Evolutionary conservation across 495 filamentous ascomycete species (phyloP), one percentile per base, ranked within the genome.

Genomic region (Xylaria sp.): DNA sequence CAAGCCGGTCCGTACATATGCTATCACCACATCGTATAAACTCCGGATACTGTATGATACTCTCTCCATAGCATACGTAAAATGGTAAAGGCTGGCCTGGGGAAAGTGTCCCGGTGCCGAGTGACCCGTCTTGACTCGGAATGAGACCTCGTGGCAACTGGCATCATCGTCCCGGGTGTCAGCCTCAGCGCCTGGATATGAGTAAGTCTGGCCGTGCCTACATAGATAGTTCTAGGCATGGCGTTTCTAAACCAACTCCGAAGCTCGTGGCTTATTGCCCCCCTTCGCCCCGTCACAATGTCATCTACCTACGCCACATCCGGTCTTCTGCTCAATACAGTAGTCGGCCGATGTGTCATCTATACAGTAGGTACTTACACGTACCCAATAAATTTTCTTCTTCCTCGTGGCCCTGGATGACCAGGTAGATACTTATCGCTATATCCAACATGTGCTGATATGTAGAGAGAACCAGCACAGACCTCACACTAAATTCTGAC

Each of bases 111-210:
- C n/a, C 26, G 14, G 33, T 41, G 48, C 40, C 57, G 44, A 15
- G 9, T 33, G 29, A 52, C 37, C 43, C n/a, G 43, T n/a, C 31
- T 40, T 40, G 67, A 53, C 67, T 43, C 33, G 58, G 52, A n/a
- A 53, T 26, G 7, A 63, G 44, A 17, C 24, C 31, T 53, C 33
- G 59, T 55, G 58, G 59, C 58, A 53, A 29, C 48, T n/a, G 24
- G 40, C 29, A 26, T 63, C 46, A 19, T 62, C 44, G 9, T 52
- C 21, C 41, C 46, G 29, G 11, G 68, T 70, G 58, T 70, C 68
- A 70, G 68, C 68, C 68, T 70, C 57, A 19, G 58, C 57, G 57
- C 43, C 68, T 44, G 21, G 21, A 48, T 37, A n/a, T n/a, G n/a
- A n/a, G 31, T 24, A n/a, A 33, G 35, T 21, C 15, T 2, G 24